Percentiles rank a stretch among this genome's conserved stretches.
These are phyloP conservation scores for Tirmania nivea DNA, from an alignment of 495 filamentous ascomycete species.

Conservation along the genomic window DNA sequence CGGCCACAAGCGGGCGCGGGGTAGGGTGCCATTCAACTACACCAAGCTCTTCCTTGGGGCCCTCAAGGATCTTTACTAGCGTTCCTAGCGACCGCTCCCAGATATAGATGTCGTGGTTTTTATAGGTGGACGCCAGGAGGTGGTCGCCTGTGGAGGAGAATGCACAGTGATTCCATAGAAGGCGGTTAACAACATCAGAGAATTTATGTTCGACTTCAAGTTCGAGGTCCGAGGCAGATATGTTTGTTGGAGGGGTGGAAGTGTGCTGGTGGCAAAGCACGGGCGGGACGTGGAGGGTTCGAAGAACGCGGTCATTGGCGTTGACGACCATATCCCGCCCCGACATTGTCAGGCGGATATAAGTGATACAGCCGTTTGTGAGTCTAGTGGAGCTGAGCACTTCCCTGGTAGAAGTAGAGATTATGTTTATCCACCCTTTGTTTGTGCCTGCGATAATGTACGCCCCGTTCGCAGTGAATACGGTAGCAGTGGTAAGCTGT, in stretches of 20 bases:
- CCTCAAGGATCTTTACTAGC: constrained; percentile 86
- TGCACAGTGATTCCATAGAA: constrained; percentile 87
- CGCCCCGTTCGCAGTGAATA: constrained; percentile 65
- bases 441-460: constrained; percentile 80
- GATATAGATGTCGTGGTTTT: constrained; percentile 95
- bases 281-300: constrained; percentile 60
- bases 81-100: constrained; percentile 92
- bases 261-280: constrained; percentile 25
- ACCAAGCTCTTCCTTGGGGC: constrained; percentile 81
- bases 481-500: constrained; percentile 70
- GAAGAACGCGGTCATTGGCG: constrained; percentile 73
- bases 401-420: constrained; percentile 51
- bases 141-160: constrained; percentile 87
- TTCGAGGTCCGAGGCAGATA: constrained; percentile 45
- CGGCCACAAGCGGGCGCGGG: constrained; percentile 56
- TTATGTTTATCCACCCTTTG: constrained; percentile 89
- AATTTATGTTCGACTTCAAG: constrained; percentile 94
- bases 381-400: constrained; percentile 73
- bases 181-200: constrained; percentile 83
- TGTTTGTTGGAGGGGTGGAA: constrained; percentile 4
- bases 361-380: constrained; percentile 71
- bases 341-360: constrained; percentile 58
- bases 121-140: constrained; percentile 78
- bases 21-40: constrained; percentile 93
- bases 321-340: constrained; percentile 76